Base-by-base conservation (phyloP, 2,329 filamentous ascomycete species). In the Tolypocladium endophyticum region DNA sequence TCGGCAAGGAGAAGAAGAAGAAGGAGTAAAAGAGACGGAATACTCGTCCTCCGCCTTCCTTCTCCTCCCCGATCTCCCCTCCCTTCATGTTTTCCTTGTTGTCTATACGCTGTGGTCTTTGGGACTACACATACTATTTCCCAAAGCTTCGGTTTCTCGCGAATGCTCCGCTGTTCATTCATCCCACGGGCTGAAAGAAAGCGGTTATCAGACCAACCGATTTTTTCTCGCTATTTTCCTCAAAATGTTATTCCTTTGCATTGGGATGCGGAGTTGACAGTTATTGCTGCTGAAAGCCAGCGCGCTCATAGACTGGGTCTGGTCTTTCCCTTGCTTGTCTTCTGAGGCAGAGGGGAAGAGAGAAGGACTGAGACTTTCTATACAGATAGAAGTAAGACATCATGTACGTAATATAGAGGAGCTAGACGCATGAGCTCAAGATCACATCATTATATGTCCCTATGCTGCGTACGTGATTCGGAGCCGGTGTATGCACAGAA, bases 1-100 rank as follows among this genome's bases (percentile, higher is more conserved):
- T 69, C 14, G 66, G 66, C 55, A 68, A 68, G 59, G 74, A 72
- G 55, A 74, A 73, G 65, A 67, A 67, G 23, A 67, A 71, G 62
- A 65, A 68, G 61, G 65, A 66, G 63, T 64, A 62, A 56, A 47
- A 11, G 4, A 28, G 6, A 12, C 5, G 18, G 3, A 2, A 20
- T 16, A 4, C 4, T 11, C 12, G 7, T 38, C 6, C 14, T 23
- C 28, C 12, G n/a, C 5, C 20, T 36, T 25, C 41, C 7, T 25
- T 25, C 14, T 25, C 12, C 11, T 41, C 39, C 14, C 8, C 25
- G 43, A n/a, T 0, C 6, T 55, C 3, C 5, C 30, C 20, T n/a
- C 16, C 16, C 20, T 20, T 33, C 47, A 1, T 52, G 9, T 18
- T 50, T 14, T 50, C 47, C 47, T 52, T n/a, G 18, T 52, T 52